phyloP scores from a whole-genome alignment of 805 yeast species.

The Clavispora phyllophila region DNA sequence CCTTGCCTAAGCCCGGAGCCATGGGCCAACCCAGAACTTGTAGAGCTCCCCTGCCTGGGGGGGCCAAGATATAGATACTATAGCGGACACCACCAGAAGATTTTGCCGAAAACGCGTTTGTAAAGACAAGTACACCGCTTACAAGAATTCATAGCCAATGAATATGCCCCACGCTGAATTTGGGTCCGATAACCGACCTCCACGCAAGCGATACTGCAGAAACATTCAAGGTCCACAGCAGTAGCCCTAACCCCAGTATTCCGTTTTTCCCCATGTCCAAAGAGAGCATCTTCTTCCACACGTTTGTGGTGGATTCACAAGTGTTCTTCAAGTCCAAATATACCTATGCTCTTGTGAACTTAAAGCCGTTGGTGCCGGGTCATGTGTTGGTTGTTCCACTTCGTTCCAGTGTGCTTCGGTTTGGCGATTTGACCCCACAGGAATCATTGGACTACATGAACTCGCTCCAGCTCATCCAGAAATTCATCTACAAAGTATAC shows the following conservation, averaged over 20 bases:
- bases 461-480: slow-evolving; percentile 66
- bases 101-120: too few species aligned
- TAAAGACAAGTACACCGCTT: too few species aligned
- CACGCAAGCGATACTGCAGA: neutral
- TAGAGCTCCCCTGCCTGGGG: too few species aligned
- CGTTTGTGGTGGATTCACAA: slow-evolving; percentile 52
- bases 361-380: slow-evolving; percentile 91
- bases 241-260: too few species aligned
- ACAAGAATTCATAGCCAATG: too few species aligned
- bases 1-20: too few species aligned
- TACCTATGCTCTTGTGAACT: slow-evolving; percentile 82
- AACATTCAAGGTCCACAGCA: neutral
- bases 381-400: slow-evolving; percentile 83
- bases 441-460: slow-evolving; percentile 76
- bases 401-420: slow-evolving; percentile 53
- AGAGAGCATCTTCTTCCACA: slow-evolving; percentile 40
- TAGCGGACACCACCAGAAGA: too few species aligned
- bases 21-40: too few species aligned
- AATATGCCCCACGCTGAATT: too few species aligned
- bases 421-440: slow-evolving; percentile 64
- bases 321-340: slow-evolving; percentile 55
- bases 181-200: too few species aligned
- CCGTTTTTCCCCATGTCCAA: slow-evolving; percentile 1
- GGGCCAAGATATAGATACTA: too few species aligned
- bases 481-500: slow-evolving; percentile 60